A percentile compares a stretch with the other conserved stretches of the same genome.
These are phyloP conservation scores for Hydrangea macrophylla DNA, from an alignment of 148 eudicot species.

Conservation along the genomic window DNA sequence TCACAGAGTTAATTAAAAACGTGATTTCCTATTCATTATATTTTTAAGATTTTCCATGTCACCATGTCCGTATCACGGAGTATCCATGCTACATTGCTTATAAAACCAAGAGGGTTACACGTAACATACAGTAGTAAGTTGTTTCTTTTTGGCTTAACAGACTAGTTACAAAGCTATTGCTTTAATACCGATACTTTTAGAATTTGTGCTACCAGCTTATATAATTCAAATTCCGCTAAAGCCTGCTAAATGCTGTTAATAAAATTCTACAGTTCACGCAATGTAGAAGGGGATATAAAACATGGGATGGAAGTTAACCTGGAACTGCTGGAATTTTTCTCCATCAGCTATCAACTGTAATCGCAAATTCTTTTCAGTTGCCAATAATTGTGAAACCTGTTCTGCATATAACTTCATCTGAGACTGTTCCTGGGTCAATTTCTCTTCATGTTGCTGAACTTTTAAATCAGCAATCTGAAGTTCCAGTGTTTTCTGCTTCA, in stretches of 20 bases:
- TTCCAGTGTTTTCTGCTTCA: constrained; percentile 82
- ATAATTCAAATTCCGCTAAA: neutral
- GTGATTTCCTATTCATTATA: too few relatives aligned
- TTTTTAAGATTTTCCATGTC: too few relatives aligned
- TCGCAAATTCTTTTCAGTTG: constrained; percentile 84
- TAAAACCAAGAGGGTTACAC: neutral
- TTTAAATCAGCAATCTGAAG: constrained; percentile 93
- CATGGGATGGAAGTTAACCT: constrained; percentile 37
- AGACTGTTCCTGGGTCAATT: constrained; percentile 70
- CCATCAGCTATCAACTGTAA: constrained; percentile 90
- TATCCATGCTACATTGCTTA: too few relatives aligned
- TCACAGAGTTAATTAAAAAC: too few relatives aligned
- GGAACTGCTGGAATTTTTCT: constrained; percentile 95
- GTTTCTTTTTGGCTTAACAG: too few relatives aligned
- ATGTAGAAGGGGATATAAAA: neutral
- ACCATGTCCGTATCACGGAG: too few relatives aligned
- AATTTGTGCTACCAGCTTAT: constrained; percentile 3
- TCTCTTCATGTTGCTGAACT: constrained; percentile 79
- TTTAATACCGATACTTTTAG: neutral
- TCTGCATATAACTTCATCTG: constrained; percentile 85
- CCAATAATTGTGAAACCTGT: constrained; percentile 74
- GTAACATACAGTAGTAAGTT: too few relatives aligned
- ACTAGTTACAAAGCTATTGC: neutral
- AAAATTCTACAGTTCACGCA: neutral
- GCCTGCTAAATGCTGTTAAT: neutral